Conservation (phyloP, 805 yeast species). For the Schizosaccharomyces lindneri region DNA sequence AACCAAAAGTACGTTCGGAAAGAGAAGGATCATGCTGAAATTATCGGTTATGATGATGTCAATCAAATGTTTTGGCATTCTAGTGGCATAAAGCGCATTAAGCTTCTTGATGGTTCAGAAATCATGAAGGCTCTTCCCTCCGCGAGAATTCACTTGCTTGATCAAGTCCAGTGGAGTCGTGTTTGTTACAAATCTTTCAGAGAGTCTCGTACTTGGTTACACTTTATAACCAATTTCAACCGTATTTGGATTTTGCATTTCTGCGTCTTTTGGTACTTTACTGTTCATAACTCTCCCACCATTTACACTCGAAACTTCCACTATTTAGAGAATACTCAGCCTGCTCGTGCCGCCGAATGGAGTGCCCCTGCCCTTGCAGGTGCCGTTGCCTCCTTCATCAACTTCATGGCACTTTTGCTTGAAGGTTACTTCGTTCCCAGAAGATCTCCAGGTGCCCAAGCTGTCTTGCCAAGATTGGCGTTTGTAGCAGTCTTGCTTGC, state of each 20-base stretch:
- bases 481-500: constrained; percentile 42
- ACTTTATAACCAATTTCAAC: constrained; percentile 77
- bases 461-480: constrained; percentile 63
- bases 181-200: constrained; percentile 88
- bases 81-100: constrained; percentile 84
- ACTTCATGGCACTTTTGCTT: constrained; percentile 62
- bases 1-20: constrained; percentile 35
- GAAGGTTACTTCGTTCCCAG: constrained; percentile 96
- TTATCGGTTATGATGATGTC: constrained; percentile 79
- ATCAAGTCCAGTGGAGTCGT: constrained; percentile 75
- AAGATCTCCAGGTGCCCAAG: constrained; percentile 98
- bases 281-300: constrained; percentile 76
- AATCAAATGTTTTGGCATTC: constrained; percentile 99
- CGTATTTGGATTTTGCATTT: constrained; percentile 95
- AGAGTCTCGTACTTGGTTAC: constrained; percentile 95
- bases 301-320: constrained; percentile 68
- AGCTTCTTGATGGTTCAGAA: constrained; percentile 75
- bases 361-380: constrained; percentile 87
- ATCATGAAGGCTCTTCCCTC: constrained; percentile 70
- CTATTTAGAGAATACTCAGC: constrained; percentile 63
- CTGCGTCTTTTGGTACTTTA: constrained; percentile 80
- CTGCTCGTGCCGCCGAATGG: constrained; percentile 75
- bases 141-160: constrained; percentile 71
- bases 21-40: constrained; percentile 41
- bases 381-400: constrained; percentile 55